Conservation (phyloP, 352 stramenopile genomes). For the Aphanomyces stellatus region DNA sequence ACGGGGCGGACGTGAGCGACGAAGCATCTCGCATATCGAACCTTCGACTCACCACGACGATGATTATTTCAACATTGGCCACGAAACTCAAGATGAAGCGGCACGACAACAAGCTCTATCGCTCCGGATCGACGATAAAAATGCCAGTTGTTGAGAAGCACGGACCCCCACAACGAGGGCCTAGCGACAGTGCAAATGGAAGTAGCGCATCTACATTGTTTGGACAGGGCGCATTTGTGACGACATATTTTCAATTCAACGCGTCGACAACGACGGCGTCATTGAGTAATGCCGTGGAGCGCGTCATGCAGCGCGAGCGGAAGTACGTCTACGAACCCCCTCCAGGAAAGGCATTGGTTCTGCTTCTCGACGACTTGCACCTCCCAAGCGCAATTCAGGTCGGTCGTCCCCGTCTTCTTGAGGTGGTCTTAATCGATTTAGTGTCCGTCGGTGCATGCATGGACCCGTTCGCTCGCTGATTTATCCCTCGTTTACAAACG, state of each 20-base stretch:
- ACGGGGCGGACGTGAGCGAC: conserved; percentile 1
- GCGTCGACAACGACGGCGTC: conserved; percentile 17
- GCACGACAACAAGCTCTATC: not conserved
- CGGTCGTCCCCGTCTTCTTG: conserved; percentile 18
- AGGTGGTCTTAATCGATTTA: conserved; percentile 35
- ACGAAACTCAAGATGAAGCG: not conserved
- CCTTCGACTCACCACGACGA: conserved; percentile 18
- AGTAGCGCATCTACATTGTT: no score
- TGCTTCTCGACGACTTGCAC: conserved; percentile 52
- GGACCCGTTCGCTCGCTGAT: not conserved
- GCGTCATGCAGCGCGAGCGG: conserved; percentile 48
- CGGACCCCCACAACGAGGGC: conserved; percentile 20
- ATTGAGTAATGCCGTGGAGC: conserved; percentile 34
- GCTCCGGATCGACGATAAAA: not conserved
- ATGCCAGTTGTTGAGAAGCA: not conserved
- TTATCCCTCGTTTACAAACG: not conserved
- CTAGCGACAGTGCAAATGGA: no score
- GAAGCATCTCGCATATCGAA: conserved; percentile 27
- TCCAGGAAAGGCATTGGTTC: conserved; percentile 38
- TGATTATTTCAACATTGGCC: conserved; percentile 18
- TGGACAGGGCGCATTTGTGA: conserved; percentile 31
- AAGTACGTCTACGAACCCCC: conserved; percentile 40
- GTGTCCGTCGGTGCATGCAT: conserved; percentile 21
- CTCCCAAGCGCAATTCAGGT: conserved; percentile 19
- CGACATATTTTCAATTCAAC: conserved; percentile 41